A percentile compares a stretch with the other conserved stretches of the same genome.
phyloP scores from a whole-genome alignment of 176 grass and related monocot species.

The Cocos nucifera region DNA sequence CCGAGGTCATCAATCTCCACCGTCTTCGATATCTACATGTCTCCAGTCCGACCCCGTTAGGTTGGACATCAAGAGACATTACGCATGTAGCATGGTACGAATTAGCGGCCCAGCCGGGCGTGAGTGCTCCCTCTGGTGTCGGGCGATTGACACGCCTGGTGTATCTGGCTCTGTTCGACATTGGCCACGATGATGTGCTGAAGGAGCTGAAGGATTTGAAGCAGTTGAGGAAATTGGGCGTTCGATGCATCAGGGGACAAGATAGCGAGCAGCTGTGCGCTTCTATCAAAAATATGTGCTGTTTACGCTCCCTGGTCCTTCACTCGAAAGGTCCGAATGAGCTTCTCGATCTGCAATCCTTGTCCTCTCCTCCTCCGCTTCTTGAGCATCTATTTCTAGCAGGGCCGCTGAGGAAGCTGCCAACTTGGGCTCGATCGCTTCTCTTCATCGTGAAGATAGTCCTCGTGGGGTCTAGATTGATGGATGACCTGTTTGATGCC shows the following conservation, averaged over 20 bases:
- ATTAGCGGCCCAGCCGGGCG: too few relatives aligned
- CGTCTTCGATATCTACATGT: slow-evolving; percentile 3
- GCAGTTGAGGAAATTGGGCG: slow-evolving; percentile 27
- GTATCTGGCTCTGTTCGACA: too few relatives aligned
- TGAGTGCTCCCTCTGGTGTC: too few relatives aligned
- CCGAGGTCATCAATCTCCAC: slow-evolving; percentile 14
- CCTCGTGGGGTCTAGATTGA: slow-evolving; percentile 18
- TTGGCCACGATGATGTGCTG: not conserved
- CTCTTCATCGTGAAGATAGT: slow-evolving; percentile 7
- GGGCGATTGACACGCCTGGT: too few relatives aligned
- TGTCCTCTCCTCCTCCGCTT: slow-evolving; percentile 1
- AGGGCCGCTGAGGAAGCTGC: slow-evolving; percentile 14
- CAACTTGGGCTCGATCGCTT: slow-evolving; percentile 13
- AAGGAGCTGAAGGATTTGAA: slow-evolving; percentile 14
- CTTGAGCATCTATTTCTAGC: slow-evolving; percentile 25
- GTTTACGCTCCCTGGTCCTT: slow-evolving; percentile 9
- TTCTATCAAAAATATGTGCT: slow-evolving; percentile 13
- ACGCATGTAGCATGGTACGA: too few relatives aligned
- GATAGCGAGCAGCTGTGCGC: slow-evolving; percentile 13
- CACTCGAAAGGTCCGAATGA: slow-evolving; percentile 6
- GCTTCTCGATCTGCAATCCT: slow-evolving; percentile 12
- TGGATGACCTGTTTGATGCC: slow-evolving; percentile 5
- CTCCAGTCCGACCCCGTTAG: too few relatives aligned
- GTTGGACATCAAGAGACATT: too few relatives aligned
- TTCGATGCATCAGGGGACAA: not conserved